Percentiles rank a stretch among this genome's conserved stretches.
Conservation (phyloP, 2,329 filamentous ascomycete species). For the Exophiala lecanii-corni region DNA sequence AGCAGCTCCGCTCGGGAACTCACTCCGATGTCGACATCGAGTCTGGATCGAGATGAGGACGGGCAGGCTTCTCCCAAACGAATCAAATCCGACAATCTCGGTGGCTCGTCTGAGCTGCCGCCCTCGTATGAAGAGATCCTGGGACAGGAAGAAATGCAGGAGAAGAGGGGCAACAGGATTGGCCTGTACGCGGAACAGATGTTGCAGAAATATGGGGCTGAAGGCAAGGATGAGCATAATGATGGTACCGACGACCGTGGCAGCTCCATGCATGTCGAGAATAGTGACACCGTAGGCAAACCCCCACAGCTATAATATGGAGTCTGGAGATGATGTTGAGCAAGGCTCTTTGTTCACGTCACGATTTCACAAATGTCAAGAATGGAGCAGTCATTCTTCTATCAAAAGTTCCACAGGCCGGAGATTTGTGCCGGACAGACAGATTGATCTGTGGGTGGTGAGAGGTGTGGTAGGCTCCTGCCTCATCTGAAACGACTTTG, state of each 20-base stretch:
- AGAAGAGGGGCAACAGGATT: slow-evolving; percentile 30
- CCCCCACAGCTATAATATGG: no score
- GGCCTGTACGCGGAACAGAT: slow-evolving; percentile 24
- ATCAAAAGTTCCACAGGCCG: no score
- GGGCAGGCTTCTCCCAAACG: slow-evolving; percentile 24
- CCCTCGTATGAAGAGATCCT: slow-evolving; percentile 34
- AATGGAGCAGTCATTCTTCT: no score
- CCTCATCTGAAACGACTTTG: no score
- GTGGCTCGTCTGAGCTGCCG: slow-evolving; percentile 11
- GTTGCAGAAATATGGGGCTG: slow-evolving; percentile 22
- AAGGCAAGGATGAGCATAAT: background rate
- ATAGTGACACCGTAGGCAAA: no score
- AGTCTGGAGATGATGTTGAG: no score
- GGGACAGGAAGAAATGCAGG: slow-evolving; percentile 37
- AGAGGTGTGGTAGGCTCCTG: no score
- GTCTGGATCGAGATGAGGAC: slow-evolving; percentile 20
- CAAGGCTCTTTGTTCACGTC: no score
- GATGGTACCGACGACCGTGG: slow-evolving; percentile 3
- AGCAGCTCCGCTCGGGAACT: slow-evolving; percentile 21
- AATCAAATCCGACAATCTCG: slow-evolving; percentile 9
- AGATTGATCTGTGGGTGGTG: no score
- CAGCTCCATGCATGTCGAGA: slow-evolving; percentile 15
- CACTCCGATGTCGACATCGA: slow-evolving; percentile 26
- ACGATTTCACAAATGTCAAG: no score
- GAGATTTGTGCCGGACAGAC: no score